These are phyloP conservation scores for Insectozyma bohioensis DNA, from an alignment of 1,139 yeast species.

Conservation along the genomic window DNA sequence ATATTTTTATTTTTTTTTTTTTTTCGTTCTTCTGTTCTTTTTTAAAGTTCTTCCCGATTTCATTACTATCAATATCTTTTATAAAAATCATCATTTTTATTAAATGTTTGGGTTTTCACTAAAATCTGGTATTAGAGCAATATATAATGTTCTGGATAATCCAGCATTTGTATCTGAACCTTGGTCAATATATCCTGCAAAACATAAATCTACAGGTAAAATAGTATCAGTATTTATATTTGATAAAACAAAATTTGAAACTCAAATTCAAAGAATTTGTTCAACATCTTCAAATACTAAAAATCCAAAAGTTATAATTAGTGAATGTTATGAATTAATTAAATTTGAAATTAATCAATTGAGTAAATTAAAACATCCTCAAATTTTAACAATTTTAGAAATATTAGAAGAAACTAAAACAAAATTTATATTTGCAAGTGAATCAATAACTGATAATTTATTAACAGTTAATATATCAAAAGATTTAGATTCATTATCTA, in stretches of 20 bases:
- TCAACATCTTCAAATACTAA: slow-evolving; percentile 39
- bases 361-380: slow-evolving; percentile 85
- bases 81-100: no score
- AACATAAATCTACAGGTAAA: slow-evolving; percentile 56
- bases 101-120: slow-evolving; percentile 1
- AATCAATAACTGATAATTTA: slow-evolving; percentile 65
- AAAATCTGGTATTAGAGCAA: slow-evolving; percentile 64
- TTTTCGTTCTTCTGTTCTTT: no score
- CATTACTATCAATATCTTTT: no score
- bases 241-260: slow-evolving; percentile 76
- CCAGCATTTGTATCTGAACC: slow-evolving; percentile 78
- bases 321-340: slow-evolving; percentile 42
- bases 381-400: slow-evolving; percentile 76
- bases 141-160: slow-evolving; percentile 70
- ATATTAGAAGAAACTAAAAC: slow-evolving; percentile 85
- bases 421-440: slow-evolving; percentile 81
- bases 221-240: slow-evolving; percentile 82
- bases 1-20: slow-evolving; percentile 1
- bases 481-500: slow-evolving; percentile 61
- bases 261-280: slow-evolving; percentile 52
- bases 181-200: slow-evolving; percentile 86
- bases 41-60: no score
- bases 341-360: slow-evolving; percentile 61
- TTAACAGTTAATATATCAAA: slow-evolving; percentile 43
- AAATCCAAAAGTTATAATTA: slow-evolving; percentile 37